Evolutionary conservation across 2,329 filamentous ascomycete species (phyloP), one percentile per base, ranked within the genome.

Genomic region (Fusarium goolgardi): DNA sequence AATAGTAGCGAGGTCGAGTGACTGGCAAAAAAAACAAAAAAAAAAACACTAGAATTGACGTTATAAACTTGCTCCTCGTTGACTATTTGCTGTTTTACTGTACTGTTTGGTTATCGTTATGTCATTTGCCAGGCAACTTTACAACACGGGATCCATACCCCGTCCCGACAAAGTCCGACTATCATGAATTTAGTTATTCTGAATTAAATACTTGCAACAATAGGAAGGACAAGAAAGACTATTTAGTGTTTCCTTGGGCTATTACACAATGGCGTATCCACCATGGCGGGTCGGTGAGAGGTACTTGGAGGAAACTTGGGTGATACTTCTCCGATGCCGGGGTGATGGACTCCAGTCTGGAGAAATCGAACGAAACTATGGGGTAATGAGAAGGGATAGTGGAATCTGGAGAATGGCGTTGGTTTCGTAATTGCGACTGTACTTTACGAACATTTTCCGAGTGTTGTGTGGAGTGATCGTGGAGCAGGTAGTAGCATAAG

Each of bases 211-310:
- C 23, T 7, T 35, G 25, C 20, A 18, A 39, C 23, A 45, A 35
- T 25, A 41, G 18, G 34, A 39, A 45, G 18, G 25, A 45, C 9
- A 40, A 29, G 34, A 11, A 46, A 49, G 21, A 31, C 41, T 44
- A 44, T 64, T 25, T 40, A 55, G 18, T 41, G 34, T 51, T 51
- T 51, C 37, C 50, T 53, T 56, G 65, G 41, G 46, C 46, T 51
- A 69, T 69, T 70, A 70, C 66, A 67, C 66, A 69, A 69, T 70
- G 44, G 51, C 43, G 57, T 70, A 67, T 63, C 66, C 66, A 69
- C 66, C 44, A 21, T 39, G 37, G 66, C 57, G 66, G 66, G 66
- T 63, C 58, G 31, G 23, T 29, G 18, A 58, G 37, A 41, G 32
- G 39, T 65, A 61, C 63, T 32, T 59, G n/a, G 34, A 29, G 53